Conservation (phyloP, 371 early-diverging fungal genomes). For the Rhizopus delemar region DNA sequence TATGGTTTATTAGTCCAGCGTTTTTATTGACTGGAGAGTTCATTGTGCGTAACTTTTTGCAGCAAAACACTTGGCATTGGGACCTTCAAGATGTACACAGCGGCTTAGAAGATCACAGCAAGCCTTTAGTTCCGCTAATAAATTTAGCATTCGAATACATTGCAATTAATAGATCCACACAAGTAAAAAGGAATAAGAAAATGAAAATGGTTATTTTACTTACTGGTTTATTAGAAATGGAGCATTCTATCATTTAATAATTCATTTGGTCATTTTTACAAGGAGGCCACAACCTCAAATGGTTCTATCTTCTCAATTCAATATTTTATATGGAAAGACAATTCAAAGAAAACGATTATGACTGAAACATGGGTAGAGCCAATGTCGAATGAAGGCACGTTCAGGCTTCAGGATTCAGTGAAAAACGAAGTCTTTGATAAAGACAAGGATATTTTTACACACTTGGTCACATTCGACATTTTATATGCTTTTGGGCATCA, state of each 20-base stretch:
- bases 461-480: constrained; percentile 71
- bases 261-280: constrained; percentile 63
- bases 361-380: constrained; percentile 84
- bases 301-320: constrained; percentile 50
- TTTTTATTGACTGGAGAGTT: constrained; percentile 40
- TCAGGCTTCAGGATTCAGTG: constrained; percentile 26
- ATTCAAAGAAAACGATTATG: constrained; percentile 46
- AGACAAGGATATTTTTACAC: constrained; percentile 60
- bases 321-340: constrained; percentile 66
- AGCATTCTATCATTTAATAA: constrained; percentile 52
- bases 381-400: constrained; percentile 8
- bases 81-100: constrained; percentile 49
- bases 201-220: not conserved
- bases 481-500: constrained; percentile 59
- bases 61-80: constrained; percentile 68
- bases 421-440: constrained; percentile 42
- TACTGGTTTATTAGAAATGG: constrained; percentile 40
- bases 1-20: constrained; percentile 28
- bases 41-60: constrained; percentile 60
- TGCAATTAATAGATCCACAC: constrained; percentile 58
- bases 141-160: constrained; percentile 68
- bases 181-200: constrained; percentile 32
- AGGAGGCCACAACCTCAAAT: constrained; percentile 41
- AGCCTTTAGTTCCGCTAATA: constrained; percentile 23
- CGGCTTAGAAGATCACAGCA: constrained; percentile 35